These are phyloP conservation scores for Solanum dulcamara DNA, from an alignment of 257 asterid species.

Conservation along the genomic window DNA sequence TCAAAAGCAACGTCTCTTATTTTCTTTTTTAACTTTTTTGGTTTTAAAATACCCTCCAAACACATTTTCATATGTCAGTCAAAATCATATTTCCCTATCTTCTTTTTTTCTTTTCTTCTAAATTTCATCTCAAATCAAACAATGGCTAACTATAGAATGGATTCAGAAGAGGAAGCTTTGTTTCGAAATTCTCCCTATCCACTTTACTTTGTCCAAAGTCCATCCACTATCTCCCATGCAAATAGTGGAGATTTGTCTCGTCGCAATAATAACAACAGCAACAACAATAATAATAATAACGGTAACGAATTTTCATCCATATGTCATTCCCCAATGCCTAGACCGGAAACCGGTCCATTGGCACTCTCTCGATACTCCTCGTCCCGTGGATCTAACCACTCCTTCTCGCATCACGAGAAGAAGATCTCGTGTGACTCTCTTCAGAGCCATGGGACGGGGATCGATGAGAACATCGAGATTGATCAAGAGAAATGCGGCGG, in stretches of 20 bases:
- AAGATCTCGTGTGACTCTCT: slow-evolving; percentile 14
- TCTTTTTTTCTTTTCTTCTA: background rate
- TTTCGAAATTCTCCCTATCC: slow-evolving; percentile 47
- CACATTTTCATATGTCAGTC: background rate
- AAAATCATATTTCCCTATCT: background rate
- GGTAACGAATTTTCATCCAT: background rate
- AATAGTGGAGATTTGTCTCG: slow-evolving; percentile 8
- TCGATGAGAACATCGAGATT: background rate
- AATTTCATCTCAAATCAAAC: background rate
- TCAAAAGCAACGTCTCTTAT: slow-evolving; percentile 1
- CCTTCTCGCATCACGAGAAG: slow-evolving; percentile 18
- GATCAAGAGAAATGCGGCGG: background rate
- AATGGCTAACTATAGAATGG: slow-evolving; percentile 28
- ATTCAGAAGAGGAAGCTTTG: slow-evolving; percentile 55
- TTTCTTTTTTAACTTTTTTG: background rate
- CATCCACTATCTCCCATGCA: slow-evolving; percentile 41
- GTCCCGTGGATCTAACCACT: slow-evolving; percentile 43
- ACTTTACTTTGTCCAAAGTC: slow-evolving; percentile 62
- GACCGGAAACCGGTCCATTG: slow-evolving; percentile 4
- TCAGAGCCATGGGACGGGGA: background rate
- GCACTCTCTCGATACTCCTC: slow-evolving; percentile 45
- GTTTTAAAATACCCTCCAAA: slow-evolving; percentile 18
- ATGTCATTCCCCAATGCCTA: slow-evolving; percentile 6
- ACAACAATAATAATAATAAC: background rate
- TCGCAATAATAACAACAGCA: background rate